A percentile compares a stretch with the other conserved stretches of the same genome.
Evolutionary conservation across 2,329 filamentous ascomycete species (phyloP).

Genomic region (Sordariomycetes sp.): DNA sequence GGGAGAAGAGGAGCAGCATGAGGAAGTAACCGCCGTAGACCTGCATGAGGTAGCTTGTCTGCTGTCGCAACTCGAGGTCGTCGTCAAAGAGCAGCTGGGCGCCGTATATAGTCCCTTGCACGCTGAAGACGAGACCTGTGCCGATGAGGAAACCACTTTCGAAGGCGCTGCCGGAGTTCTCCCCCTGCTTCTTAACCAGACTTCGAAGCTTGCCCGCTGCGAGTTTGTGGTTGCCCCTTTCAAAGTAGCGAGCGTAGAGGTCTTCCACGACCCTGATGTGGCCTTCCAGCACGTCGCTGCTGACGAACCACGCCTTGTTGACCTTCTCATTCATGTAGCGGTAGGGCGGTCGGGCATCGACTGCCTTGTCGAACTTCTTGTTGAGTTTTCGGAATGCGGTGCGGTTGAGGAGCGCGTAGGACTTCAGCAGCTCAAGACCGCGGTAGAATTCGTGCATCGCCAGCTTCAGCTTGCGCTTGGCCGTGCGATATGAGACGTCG

Average conservation of each 20-base stretch:
- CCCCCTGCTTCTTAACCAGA: constrained; percentile 47
- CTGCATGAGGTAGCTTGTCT: constrained; percentile 68
- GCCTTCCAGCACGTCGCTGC: constrained; percentile 73
- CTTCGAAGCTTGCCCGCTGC: constrained; percentile 80
- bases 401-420: constrained; percentile 80
- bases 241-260: constrained; percentile 89
- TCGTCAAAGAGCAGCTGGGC: constrained; percentile 39
- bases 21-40: constrained; percentile 91
- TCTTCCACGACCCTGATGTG: constrained; percentile 79
- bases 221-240: constrained; percentile 85
- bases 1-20: constrained; percentile 65
- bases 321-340: constrained; percentile 89
- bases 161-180: constrained; percentile 50
- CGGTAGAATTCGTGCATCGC: constrained; percentile 92
- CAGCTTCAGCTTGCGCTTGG: constrained; percentile 84
- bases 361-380: constrained; percentile 95
- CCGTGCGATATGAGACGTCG: constrained; percentile 72
- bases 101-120: constrained; percentile 58
- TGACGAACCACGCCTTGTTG: constrained; percentile 83
- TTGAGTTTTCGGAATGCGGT: constrained; percentile 96
- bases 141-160: constrained; percentile 59
- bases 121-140: constrained; percentile 53
- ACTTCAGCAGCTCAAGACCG: constrained; percentile 82
- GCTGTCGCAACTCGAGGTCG: constrained; percentile 33
- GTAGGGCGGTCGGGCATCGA: constrained; percentile 66